A percentile compares a stretch with the other conserved stretches of the same genome.
Conservation (phyloP, 768 basidiomycete genomes). For the Chalciporus chontae region DNA sequence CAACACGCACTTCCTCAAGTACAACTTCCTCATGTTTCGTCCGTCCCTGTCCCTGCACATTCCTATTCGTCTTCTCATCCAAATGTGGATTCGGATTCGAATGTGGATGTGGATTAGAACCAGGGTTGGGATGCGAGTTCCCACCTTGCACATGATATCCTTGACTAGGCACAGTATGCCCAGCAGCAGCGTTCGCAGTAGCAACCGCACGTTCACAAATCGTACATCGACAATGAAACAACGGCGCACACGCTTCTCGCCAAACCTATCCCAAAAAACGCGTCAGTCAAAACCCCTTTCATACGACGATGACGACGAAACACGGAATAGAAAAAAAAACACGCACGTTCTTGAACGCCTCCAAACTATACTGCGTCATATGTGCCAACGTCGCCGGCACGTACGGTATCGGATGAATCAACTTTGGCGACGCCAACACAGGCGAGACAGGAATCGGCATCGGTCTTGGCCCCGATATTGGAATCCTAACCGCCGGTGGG, state of each 20-base stretch:
- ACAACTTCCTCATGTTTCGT: slow-evolving; percentile 16
- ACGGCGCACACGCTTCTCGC: slow-evolving; percentile 68
- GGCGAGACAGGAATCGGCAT: slow-evolving; percentile 47
- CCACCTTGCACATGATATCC: slow-evolving; percentile 8
- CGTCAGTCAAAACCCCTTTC: slow-evolving; percentile 1
- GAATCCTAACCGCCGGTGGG: slow-evolving; percentile 24
- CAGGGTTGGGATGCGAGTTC: slow-evolving; percentile 10
- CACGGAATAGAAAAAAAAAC: neutral
- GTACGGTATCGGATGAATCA: slow-evolving; percentile 66
- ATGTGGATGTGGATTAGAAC: slow-evolving; percentile 1
- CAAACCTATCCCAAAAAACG: slow-evolving; percentile 46
- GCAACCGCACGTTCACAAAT: slow-evolving; percentile 68
- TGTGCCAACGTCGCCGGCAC: slow-evolving; percentile 55
- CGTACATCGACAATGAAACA: slow-evolving; percentile 71
- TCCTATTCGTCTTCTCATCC: neutral
- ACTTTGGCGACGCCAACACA: slow-evolving; percentile 55
- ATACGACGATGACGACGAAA: too few relatives aligned
- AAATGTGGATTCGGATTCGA: neutral
- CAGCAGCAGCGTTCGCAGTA: slow-evolving; percentile 44
- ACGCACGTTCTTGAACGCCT: slow-evolving; percentile 56
- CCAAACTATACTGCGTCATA: slow-evolving; percentile 54
- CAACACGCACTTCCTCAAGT: slow-evolving; percentile 23
- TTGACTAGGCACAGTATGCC: slow-evolving; percentile 32
- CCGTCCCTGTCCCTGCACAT: slow-evolving; percentile 11
- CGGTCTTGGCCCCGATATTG: too few relatives aligned